Base-by-base conservation (phyloP, 2,329 filamentous ascomycete species). In the Nemania abortiva region DNA sequence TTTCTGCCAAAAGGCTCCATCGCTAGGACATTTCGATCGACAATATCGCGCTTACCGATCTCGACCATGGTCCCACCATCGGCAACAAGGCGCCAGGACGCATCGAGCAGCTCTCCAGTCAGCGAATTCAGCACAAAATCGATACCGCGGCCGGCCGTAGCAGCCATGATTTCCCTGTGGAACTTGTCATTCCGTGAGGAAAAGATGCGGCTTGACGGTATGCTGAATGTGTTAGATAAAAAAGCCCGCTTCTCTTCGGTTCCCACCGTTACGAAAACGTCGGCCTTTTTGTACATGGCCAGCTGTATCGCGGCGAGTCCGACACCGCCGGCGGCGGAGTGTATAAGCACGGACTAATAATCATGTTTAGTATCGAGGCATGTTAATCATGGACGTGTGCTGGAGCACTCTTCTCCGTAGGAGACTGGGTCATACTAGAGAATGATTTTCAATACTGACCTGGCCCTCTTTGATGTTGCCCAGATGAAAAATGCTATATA, bases 171-270 rank as follows among this genome's bases (percentile, higher is more conserved):
- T 0, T 22, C 4, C 10, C 6, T 2, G 57, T 45, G 13, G 52
- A 60, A 4, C 15, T 27, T 7, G 57, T 24, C n/a, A 49, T 62
- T 31, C 1, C 47, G 59, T 1, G 59, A 53, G 1, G 31, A 62
- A 24, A 54, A 54, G 6, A 62, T 53, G 24, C 24, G 24, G 15
- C 29, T 60, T 11, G 27, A 15, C 11, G 57, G 24, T 2, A 34
- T 60, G 27, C 57, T 31, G 11, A 15, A 60, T 1, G 2, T 60
- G 0, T 29, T 34, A 0, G 22, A 13, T 13, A 62, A 11, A 27
- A 82, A 74, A 0, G 78, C 39, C 2, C 62, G 62, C 55, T 74
- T 74, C 29, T 70, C 71, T 2, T 71, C 66, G 0, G 73, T 74
- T 6, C 72, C 71, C 0, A 72, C 73, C 0, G 73, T 75, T 4